A percentile compares a stretch with the other conserved stretches of the same genome.
phyloP scores from a whole-genome alignment of 257 asterid genomes.

The Perilla frutescens region DNA sequence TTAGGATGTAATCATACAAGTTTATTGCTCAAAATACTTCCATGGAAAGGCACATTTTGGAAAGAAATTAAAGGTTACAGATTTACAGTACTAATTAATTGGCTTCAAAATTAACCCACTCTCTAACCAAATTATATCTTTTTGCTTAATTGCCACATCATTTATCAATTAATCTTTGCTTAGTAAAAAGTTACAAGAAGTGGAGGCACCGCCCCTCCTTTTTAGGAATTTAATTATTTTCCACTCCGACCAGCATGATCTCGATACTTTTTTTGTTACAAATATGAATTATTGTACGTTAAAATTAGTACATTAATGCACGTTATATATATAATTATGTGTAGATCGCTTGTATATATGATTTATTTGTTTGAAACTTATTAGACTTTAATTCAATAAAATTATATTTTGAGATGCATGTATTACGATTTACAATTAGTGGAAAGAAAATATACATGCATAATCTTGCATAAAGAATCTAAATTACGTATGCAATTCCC shows the following conservation, averaged over 20 bases:
- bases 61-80: not conserved
- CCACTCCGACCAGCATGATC: not conserved
- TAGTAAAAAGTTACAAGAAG: constrained; percentile 1
- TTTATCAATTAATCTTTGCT: not conserved
- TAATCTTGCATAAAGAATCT: not conserved
- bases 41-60: not conserved
- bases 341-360: too few relatives aligned
- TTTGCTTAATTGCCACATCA: not conserved
- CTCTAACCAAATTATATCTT: not conserved
- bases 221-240: not conserved
- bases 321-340: too few relatives aligned
- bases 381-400: too few relatives aligned
- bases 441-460: not conserved
- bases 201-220: constrained; percentile 36
- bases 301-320: too few relatives aligned
- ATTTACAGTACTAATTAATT: not conserved
- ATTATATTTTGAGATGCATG: too few relatives aligned
- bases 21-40: constrained; percentile 14
- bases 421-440: too few relatives aligned
- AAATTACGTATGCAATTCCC: too few relatives aligned
- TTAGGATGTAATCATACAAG: not conserved
- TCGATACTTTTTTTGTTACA: too few relatives aligned
- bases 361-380: too few relatives aligned
- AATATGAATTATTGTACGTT: too few relatives aligned
- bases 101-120: constrained; percentile 6